Evolutionary conservation across 2,329 filamentous ascomycete genomes (phyloP), one percentile per base, ranked within the genome.

Genomic region (Canariomyces notabilis): DNA sequence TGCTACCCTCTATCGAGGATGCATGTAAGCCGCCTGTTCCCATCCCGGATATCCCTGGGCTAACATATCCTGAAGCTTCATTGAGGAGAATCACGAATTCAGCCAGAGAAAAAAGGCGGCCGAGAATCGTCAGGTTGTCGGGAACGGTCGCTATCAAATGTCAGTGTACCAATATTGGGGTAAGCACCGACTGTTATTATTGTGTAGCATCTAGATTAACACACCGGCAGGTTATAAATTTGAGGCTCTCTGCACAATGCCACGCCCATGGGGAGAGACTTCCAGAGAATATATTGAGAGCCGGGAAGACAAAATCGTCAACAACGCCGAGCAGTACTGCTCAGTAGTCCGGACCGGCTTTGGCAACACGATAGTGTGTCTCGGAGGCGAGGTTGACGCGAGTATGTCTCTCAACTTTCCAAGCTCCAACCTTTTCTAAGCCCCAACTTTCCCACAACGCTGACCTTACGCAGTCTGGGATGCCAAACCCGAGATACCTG

Each of bases 311-410:
- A 73, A 85, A 44, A 60, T 83, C 7, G 90, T 96, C 40, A 90
- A 84, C 64, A 98, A 97, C 64, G 82, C 89, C 60, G 85, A 87
- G 1, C 93, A 98, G 62, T 97, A 97, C 71, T 98, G 93, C 69
- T 96, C 90, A 2, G 80, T 98, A 16, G 90, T 95, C 1, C 82
- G 83, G 31, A 97, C 91, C 0, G 88, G 87, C 0, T 85, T 98
- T 46, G 91, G 90, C 2, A 79, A 79, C 38, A 77, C 80, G 1
- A 75, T 76, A 15, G 69, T 97, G 45, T 79, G 95, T 48, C 76
- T 98, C 1, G 93, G 89, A 20, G 93, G 93, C 26, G 93, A 98
- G 70, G 91, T 98, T 15, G 93, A 98, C 65, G 87, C 86, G 29
- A 80, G 88, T 86, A 74, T 63, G 72, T 66, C 49, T 7, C 41